Evolutionary conservation across 1,284 basidiomycete species (phyloP).

Genomic region (Leccinum angustisporum): DNA sequence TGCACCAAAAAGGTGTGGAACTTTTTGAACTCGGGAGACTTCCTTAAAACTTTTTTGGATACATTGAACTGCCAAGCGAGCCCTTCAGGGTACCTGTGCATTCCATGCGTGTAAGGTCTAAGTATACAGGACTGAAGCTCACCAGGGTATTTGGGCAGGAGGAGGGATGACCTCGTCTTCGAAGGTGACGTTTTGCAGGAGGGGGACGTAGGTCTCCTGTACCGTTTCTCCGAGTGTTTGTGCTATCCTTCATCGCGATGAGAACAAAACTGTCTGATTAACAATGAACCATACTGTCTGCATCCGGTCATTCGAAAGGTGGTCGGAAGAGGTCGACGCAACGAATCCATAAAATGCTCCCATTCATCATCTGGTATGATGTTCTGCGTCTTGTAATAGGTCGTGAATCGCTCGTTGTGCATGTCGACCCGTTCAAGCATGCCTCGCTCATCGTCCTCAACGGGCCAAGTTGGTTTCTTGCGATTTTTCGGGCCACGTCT

Average conservation of each 20-base stretch:
- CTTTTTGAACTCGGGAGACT: constrained; percentile 90
- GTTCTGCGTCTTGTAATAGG: constrained; percentile 78
- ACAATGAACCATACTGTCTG: constrained; percentile 59
- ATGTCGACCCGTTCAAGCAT: constrained; percentile 58
- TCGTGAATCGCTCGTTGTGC: constrained; percentile 71
- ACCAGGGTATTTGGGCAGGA: constrained; percentile 88
- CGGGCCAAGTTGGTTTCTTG: constrained; percentile 6
- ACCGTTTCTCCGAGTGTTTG: constrained; percentile 27
- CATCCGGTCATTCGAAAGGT: constrained; percentile 93
- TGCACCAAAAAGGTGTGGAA: constrained; percentile 98
- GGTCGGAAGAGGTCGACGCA: constrained; percentile 82
- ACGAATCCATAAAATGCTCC: constrained; percentile 67
- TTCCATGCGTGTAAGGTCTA: neutral
- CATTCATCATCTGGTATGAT: constrained; percentile 78
- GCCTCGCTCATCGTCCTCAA: constrained; percentile 36
- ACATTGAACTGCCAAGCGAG: constrained; percentile 97
- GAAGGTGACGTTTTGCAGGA: constrained; percentile 72
- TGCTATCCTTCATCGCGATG: constrained; percentile 23
- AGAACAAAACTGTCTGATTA: constrained; percentile 2
- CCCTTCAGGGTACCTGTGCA: constrained; percentile 83
- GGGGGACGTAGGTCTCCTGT: constrained; percentile 74
- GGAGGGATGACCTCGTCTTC: constrained; percentile 77
- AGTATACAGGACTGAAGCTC: constrained; percentile 19
- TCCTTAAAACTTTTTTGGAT: constrained; percentile 86
- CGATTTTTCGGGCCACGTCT: constrained; percentile 6